phyloP scores from a whole-genome alignment of 1,139 yeast genomes.

The Geotrichum histeridarum region DNA sequence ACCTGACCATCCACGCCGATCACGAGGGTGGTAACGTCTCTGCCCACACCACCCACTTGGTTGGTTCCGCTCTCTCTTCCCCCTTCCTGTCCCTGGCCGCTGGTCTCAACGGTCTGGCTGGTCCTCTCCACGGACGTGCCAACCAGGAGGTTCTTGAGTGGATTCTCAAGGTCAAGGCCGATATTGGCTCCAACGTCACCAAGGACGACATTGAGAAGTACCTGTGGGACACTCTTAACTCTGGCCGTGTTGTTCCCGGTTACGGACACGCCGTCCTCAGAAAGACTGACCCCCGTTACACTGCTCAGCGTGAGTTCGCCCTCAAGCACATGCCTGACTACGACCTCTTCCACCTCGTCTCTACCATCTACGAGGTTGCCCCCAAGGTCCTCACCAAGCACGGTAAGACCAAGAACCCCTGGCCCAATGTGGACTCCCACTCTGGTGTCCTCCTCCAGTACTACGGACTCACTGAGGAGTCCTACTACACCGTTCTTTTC shows the following conservation, averaged over 20 bases:
- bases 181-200: slow-evolving; percentile 69
- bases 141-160: slow-evolving; percentile 98
- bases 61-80: slow-evolving; percentile 91
- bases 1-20: slow-evolving; percentile 93
- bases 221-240: slow-evolving; percentile 87
- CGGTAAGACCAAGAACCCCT: slow-evolving; percentile 62
- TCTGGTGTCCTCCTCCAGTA: slow-evolving; percentile 55
- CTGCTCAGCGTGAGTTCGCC: slow-evolving; percentile 97
- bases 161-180: slow-evolving; percentile 78
- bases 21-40: slow-evolving; percentile 99
- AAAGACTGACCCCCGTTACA: slow-evolving; percentile 97
- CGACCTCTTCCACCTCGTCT: slow-evolving; percentile 88
- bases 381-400: slow-evolving; percentile 52
- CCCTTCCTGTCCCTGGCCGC: slow-evolving; percentile 93
- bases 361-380: slow-evolving; percentile 52
- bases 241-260: slow-evolving; percentile 97
- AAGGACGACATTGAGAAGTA: slow-evolving; percentile 81
- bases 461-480: slow-evolving; percentile 52
- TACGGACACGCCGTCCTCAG: slow-evolving; percentile 97
- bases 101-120: slow-evolving; percentile 95
- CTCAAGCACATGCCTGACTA: slow-evolving; percentile 96
- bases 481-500: slow-evolving; percentile 55
- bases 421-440: slow-evolving; percentile 59
- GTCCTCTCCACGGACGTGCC: slow-evolving; percentile 98
- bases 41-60: slow-evolving; percentile 96